phyloP scores from a whole-genome alignment of 2,329 filamentous ascomycete genomes.

The Ophiostoma angusticollis region DNA sequence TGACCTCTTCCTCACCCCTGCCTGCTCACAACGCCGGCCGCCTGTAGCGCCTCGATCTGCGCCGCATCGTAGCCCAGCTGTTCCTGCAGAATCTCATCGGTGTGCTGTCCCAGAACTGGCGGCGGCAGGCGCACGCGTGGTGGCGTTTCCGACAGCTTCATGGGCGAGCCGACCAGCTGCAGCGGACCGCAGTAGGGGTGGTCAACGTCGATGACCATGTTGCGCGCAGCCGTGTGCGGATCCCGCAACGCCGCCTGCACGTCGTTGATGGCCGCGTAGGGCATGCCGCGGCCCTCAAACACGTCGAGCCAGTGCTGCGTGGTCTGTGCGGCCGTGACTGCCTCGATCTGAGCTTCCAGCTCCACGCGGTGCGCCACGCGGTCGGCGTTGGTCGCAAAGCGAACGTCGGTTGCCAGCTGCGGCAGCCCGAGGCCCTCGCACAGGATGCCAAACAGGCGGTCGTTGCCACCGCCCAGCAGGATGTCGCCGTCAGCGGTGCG shows the following conservation, averaged over 20 bases:
- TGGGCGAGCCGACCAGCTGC: slow-evolving; percentile 82
- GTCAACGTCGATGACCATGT: slow-evolving; percentile 82
- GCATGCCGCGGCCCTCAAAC: slow-evolving; percentile 84
- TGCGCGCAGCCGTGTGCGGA: slow-evolving; percentile 68
- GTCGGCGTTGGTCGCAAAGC: slow-evolving; percentile 47
- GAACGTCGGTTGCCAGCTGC: slow-evolving; percentile 46
- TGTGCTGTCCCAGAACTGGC: slow-evolving; percentile 79
- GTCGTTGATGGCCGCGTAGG: slow-evolving; percentile 86
- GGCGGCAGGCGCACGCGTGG: slow-evolving; percentile 67
- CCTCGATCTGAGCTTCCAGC: slow-evolving; percentile 69
- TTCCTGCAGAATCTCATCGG: slow-evolving; percentile 57
- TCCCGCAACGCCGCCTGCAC: slow-evolving; percentile 74
- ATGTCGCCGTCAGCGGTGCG: slow-evolving; percentile 59
- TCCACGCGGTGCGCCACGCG: slow-evolving; percentile 59
- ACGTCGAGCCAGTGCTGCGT: slow-evolving; percentile 79
- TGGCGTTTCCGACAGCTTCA: slow-evolving; percentile 80
- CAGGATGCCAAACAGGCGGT: slow-evolving; percentile 53
- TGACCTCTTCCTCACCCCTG: too few species aligned
- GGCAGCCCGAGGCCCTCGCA: slow-evolving; percentile 45
- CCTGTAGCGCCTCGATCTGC: slow-evolving; percentile 50
- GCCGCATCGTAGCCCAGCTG: slow-evolving; percentile 46
- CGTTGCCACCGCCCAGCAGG: slow-evolving; percentile 60
- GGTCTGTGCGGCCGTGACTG: slow-evolving; percentile 59
- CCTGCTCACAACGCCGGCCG: slow-evolving; percentile 57
- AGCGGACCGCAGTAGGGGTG: slow-evolving; percentile 75